Evolutionary conservation across 192 early-diverging fungal genomes (phyloP), one percentile per base, ranked within the genome.

Genomic region (Lobosporangium transversale): DNA sequence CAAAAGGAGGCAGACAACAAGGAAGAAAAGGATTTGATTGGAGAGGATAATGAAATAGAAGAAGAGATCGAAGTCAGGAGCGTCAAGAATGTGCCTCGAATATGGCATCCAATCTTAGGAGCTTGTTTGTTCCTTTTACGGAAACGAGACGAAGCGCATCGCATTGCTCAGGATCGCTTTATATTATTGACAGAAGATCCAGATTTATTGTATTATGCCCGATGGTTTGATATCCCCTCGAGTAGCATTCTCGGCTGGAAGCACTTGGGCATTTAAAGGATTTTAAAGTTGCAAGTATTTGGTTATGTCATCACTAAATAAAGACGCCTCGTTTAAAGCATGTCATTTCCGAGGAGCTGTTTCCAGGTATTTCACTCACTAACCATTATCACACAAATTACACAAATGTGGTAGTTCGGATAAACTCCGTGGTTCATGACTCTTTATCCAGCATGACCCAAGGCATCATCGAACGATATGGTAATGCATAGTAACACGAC

Each of bases 151-250:
- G 59, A 43, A 47, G 17, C 47, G 3, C 49, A 42, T 30, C 58
- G 37, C 31, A 63, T 47, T 5, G 61, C 54, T 18, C 48, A 52
- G 20, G 73, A 80, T 11, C 56, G 70, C 24, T 59, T 88, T 10
- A 49, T 85, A 9, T 49, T 88, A 23, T 78, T 86, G 42, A 85
- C 87, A 0, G 84, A 88, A 48, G 80, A 88, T 55, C 66, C 71
- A 21, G 60, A 83, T 24, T 58, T 86, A 42, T 55, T 51, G 1
- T 80, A 81, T 54, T 86, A 81, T 79, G 83, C 85, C 12, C 66
- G 74, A 20, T 66, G 79, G 64, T 88, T 88, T 75, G 62, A 80
- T 12, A 64, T 82, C 4, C 66, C 81, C 8, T 29, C 59, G 21
- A 76, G 65, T 21, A 24, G 31, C 3, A 51, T 76, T 3, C 64